These are phyloP conservation scores for Cylindrotheca closterium DNA, from an alignment of 108 stramenopile genomes.

Conservation along the genomic window DNA sequence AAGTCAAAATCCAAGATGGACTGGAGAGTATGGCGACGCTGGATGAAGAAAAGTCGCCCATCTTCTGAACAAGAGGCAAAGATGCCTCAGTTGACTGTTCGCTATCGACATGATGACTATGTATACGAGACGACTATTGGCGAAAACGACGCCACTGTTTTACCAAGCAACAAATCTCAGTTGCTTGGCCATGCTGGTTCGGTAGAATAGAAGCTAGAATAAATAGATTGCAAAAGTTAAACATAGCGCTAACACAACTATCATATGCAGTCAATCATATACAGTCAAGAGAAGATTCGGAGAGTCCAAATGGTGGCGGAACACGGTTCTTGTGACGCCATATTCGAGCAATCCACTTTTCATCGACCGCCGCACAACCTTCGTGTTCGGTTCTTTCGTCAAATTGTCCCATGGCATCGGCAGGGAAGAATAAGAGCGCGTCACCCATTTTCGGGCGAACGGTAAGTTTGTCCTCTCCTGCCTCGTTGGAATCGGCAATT, in stretches of 20 bases:
- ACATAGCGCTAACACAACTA: slow-evolving; percentile 8
- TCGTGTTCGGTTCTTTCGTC: slow-evolving; percentile 83
- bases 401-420: slow-evolving; percentile 65
- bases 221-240: no score
- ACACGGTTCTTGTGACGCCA: slow-evolving; percentile 69
- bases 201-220: slow-evolving; percentile 14
- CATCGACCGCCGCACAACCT: slow-evolving; percentile 71
- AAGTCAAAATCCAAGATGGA: background rate
- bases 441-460: slow-evolving; percentile 66
- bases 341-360: slow-evolving; percentile 83
- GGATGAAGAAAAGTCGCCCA: background rate
- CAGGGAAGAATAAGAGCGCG: slow-evolving; percentile 83
- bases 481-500: slow-evolving; percentile 8
- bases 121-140: slow-evolving; percentile 32
- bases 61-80: background rate
- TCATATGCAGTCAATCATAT: background rate
- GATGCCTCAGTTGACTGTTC: slow-evolving; percentile 24
- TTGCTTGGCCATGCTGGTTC: slow-evolving; percentile 18
- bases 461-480: slow-evolving; percentile 41
- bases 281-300: slow-evolving; percentile 34
- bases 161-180: slow-evolving; percentile 19
- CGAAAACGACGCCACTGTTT: slow-evolving; percentile 23
- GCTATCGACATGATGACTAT: slow-evolving; percentile 27
- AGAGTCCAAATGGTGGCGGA: slow-evolving; percentile 71
- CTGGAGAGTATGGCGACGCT: slow-evolving; percentile 15